Evolutionary conservation across 306 rosid genomes (phyloP), one percentile per base, ranked within the genome.

Genomic region (Cucurbita argyrosperma): DNA sequence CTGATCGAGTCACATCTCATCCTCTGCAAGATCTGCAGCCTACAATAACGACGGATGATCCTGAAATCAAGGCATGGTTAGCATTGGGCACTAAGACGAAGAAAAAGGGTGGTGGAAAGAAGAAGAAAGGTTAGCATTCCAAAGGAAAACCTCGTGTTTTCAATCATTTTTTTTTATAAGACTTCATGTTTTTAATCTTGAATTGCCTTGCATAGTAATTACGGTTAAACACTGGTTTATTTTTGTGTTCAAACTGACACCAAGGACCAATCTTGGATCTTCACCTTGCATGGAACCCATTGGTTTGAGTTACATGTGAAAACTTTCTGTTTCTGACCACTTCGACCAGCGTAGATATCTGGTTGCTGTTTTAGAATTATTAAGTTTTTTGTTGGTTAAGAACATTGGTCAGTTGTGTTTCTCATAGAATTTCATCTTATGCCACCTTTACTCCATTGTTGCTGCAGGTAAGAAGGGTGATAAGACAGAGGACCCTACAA

Each of bases 21-120:
- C 61, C 97, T 37, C 80, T 95, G 9, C 96, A 95, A 70, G 96
- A 89, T 39, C 57, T 91, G 83, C 90, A 87, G 86, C 90, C 97
- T 14, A 87, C 96, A 1, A 95, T 88, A 86, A 85, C 90, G 8
- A 14, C 88, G 47, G 92, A 91, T 47, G 99, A 91, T 81, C 99
- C 99, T 21, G 99, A 91, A 75, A 91, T 95, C 66, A 95, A 95
- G 84, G 87, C 96, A 30, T 95, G 99, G 99, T 77, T 95, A 75
- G 90, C 97, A 18, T 71, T 95, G 86, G 96, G 87, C 47, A 85
- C 88, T 12, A 95, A 91, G 87, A 85, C 97, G 13, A 91, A 91
- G 90, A 95, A 91, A 88, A 95, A 95, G 68, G 99, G 97, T 5
- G 99, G 99, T 54, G 99, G 99, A 53, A 95, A 95, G 88, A 95